Base-by-base conservation (phyloP, 805 yeast species). In the Yamadazyma sp. region DNA sequence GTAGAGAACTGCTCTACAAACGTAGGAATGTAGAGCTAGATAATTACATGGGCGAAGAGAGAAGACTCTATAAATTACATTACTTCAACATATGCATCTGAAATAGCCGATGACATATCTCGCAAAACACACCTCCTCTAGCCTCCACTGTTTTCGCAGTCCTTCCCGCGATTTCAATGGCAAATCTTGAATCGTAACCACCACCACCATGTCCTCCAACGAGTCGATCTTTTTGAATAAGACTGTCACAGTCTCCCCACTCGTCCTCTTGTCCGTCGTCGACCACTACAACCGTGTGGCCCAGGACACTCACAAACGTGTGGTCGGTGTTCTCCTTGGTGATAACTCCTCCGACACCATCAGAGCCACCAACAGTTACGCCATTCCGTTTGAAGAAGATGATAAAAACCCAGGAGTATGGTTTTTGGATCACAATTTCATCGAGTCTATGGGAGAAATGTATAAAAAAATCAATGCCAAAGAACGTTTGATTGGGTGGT, bases 401-500 rank as follows among this genome's bases (percentile, higher is more conserved):
- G 95, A 84, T 31, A 84, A 79, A 60, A 85, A 88, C 60, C 77
- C 95, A 2, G 82, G 80, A 14, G 96, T 95, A 31, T 93, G 98
- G 98, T 93, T 93, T 57, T 69, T 93, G 53, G 99, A 93, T 59
- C 99, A 93, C 67, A 91, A 93, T 60, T 93, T 82, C 60, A 87
- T 93, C 42, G 98, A 91, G 57, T 78, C 85, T 38, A 93, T 93
- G 99, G 83, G 89, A 47, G 96, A 89, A 50, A 93, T 93, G 99
- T 91, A 89, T 67, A 88, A 86, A 59, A 93, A 95, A 62, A 90
- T 93, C 60, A 95, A 90, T 66, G 99, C 99, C 13, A 90, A 87
- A 65, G 99, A 93, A 62, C 86, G 80, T 59, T 73, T 93, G 32
- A 81, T 93, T 57, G 99, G 99, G n/a, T 93, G 99, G 99, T 93